Base-by-base conservation (phyloP, 345 rosid species). In the Citrus cavaleriei region DNA sequence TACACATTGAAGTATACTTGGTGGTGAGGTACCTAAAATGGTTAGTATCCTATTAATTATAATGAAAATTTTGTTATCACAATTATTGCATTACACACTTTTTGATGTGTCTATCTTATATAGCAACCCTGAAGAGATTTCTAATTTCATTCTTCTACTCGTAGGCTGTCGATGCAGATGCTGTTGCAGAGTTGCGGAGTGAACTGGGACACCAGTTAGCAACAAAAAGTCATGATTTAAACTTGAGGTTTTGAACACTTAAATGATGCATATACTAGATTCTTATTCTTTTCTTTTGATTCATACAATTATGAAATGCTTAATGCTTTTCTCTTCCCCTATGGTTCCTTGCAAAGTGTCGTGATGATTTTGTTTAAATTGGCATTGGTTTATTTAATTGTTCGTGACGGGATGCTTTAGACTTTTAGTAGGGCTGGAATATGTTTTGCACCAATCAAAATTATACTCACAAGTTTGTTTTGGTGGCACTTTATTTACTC, bases 171-270 rank as follows among this genome's bases (percentile, higher is more conserved):
- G 76, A 89, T 57, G 93, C 85, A 18, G 92, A 93, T 73, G 78
- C 86, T 21, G 63, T 88, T 72, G 84, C 88, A 2, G 91, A 88
- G 78, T 80, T 93, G 68, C 89, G 97, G 88, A 93, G 95, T 70
- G 95, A 93, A 76, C 77, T 90, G 8, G 95, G 97, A 80, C 85
- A 89, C 68, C 90, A 87, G 64, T 77, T 91, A 78, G 95, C 93
- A 61, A 85, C 80, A 75, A 89, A 87, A 83, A 93, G 97, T 42
- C 79, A 34, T 78, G 55, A 60, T 80, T 38, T 83, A 76, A 90
- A 76, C 4, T 63, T 90, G 84, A 88, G 91, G 91, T 88, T 27
- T 12, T 72, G 65, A 61, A 61, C 51, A 30, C 27, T 54, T 68
- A 61, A 64, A 57, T 63, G 32, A 72, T 57, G 35, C 30, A 60